Base-by-base conservation (phyloP, 805 yeast species). In the Candida sakaeoensis region DNA sequence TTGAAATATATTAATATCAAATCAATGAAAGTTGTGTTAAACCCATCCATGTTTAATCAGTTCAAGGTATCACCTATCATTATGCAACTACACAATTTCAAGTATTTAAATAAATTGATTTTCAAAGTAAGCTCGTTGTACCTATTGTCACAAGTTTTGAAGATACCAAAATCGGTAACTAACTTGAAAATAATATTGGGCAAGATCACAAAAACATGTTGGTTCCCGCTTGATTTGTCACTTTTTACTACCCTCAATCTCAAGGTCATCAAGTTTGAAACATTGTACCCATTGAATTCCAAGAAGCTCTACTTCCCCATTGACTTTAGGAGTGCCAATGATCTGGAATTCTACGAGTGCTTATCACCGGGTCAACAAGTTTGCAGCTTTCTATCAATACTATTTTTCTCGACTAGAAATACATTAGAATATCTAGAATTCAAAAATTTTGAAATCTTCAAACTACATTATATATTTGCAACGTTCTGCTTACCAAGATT, bases 331-430 rank as follows among this genome's bases (percentile, higher is more conserved):
- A n/a, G 13, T 13, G 18, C 8, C 6, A 8, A 26, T 19, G 7
- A 19, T 26, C 17, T 10, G 8, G 26, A 27, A 6, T 27, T n/a
- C 27, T 36, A 36, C 15, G 39, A 36, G 15, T 4, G 17, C 3
- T n/a, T 13, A 12, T 36, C 39, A 27, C 39, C 39, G 4, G 39
- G 39, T 27, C 39, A 36, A 6, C 39, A 36, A 36, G 26, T 36
- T 19, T 26, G 26, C 12, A 17, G 39, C 19, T 27, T 36, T n/a
- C 13, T 36, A 14, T 26, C 39, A 27, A 14, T 36, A 12, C 12
- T 36, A 3, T 36, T 36, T 14, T 36, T 36, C 14, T 36, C 33
- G 13, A 26, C 16, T 36, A 26, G 39, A 18, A 28, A 26, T n/a
- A 24, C 39, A 26, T 27, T 36, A 36, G 39, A 36, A 27, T 36